Percentiles rank a stretch among this genome's conserved stretches.
These are phyloP conservation scores for Spergularia marina DNA, from an alignment of 148 eudicot genomes.

Conservation along the genomic window DNA sequence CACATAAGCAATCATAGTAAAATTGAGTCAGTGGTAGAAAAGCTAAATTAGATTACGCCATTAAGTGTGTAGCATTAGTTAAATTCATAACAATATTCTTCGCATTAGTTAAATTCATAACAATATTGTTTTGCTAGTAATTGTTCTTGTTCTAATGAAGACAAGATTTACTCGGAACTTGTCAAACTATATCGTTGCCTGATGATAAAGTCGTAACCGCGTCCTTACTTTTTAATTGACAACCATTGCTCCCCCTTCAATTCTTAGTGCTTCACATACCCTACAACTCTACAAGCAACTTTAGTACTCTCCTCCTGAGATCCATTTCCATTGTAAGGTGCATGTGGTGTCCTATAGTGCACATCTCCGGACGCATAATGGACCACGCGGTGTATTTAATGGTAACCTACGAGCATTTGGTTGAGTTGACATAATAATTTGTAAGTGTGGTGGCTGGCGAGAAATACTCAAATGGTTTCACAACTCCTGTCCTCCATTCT, in stretches of 20 bases:
- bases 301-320: neutral
- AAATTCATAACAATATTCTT: too few relatives aligned
- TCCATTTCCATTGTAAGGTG: conserved; percentile 7
- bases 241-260: conserved; percentile 16
- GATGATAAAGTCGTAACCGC: neutral
- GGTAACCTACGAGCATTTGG: too few relatives aligned
- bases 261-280: conserved; percentile 18
- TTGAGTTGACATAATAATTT: too few relatives aligned
- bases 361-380: neutral
- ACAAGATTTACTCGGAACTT: neutral
- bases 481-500: too few relatives aligned
- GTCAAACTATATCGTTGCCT: conserved; percentile 14
- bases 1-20: too few relatives aligned
- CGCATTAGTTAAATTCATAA: neutral
- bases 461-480: too few relatives aligned
- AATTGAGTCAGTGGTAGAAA: too few relatives aligned
- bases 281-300: conserved; percentile 6
- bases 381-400: neutral
- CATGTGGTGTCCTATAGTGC: conserved; percentile 4
- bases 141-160: neutral
- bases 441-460: too few relatives aligned
- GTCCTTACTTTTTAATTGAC: neutral
- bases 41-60: too few relatives aligned
- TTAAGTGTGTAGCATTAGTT: too few relatives aligned
- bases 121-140: too few relatives aligned